phyloP scores from a whole-genome alignment of 2,329 filamentous ascomycete species.

The Salinomyces thailandicus region DNA sequence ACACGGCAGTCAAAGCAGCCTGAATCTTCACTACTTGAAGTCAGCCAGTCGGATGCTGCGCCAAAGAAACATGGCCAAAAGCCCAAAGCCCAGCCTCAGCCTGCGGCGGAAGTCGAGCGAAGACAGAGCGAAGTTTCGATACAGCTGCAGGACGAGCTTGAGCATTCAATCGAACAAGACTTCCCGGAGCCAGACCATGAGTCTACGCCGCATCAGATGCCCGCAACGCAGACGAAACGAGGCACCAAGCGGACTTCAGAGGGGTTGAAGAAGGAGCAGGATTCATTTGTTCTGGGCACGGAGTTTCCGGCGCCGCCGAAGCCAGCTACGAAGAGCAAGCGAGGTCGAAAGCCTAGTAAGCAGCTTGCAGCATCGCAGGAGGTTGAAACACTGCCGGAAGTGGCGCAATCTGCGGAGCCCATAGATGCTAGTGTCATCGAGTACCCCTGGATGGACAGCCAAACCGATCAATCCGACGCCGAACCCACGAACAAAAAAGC shows the following conservation, averaged over 20 bases:
- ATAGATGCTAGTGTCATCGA: neutral
- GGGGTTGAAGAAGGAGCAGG: slow-evolving; percentile 22
- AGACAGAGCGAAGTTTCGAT: slow-evolving; percentile 18
- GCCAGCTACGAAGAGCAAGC: slow-evolving; percentile 16
- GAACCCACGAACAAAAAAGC: slow-evolving; percentile 1
- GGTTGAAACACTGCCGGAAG: neutral
- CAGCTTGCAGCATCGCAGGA: slow-evolving; percentile 4
- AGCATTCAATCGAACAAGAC: slow-evolving; percentile 18
- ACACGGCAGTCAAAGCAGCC: slow-evolving; percentile 17
- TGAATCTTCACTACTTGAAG: slow-evolving; percentile 21
- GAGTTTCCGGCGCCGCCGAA: slow-evolving; percentile 20
- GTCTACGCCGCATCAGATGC: slow-evolving; percentile 14
- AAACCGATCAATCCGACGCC: neutral
- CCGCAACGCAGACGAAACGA: slow-evolving; percentile 17
- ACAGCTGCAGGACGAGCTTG: slow-evolving; percentile 24
- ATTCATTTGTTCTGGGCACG: slow-evolving; percentile 12
- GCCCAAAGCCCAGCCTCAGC: slow-evolving; percentile 20
- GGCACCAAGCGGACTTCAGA: slow-evolving; percentile 31
- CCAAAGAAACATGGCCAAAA: slow-evolving; percentile 22
- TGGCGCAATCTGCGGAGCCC: neutral
- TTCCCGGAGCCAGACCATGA: slow-evolving; percentile 14
- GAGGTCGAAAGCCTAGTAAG: slow-evolving; percentile 14
- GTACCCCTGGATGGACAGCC: neutral
- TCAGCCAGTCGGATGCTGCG: slow-evolving; percentile 14
- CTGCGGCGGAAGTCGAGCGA: slow-evolving; percentile 7